Conservation (phyloP, 1,284 basidiomycete genomes). For the Cryptococcus sp. region DNA sequence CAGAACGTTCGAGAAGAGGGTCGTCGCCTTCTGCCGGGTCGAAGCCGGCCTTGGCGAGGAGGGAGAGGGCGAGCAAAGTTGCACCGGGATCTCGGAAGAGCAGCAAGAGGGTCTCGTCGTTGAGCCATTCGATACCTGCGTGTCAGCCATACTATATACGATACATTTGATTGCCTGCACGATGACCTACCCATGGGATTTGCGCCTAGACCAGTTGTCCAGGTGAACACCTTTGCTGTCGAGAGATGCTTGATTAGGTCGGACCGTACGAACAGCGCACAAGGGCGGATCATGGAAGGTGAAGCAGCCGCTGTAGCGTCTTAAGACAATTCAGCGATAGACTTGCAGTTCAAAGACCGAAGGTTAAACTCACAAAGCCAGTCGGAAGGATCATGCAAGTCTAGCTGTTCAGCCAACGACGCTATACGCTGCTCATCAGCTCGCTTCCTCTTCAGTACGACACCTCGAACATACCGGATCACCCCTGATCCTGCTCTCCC, state of each 20-base stretch:
- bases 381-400: conserved; percentile 35
- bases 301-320: conserved; percentile 29
- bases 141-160: too few species aligned
- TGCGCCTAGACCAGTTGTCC: conserved; percentile 34
- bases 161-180: neutral
- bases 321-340: conserved; percentile 9
- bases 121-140: conserved; percentile 44
- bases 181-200: conserved; percentile 31
- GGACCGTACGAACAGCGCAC: conserved; percentile 32
- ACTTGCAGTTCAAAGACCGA: neutral
- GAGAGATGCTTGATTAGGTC: conserved; percentile 41
- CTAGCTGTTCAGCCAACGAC: conserved; percentile 30
- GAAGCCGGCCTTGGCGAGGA: conserved; percentile 41
- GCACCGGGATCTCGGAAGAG: conserved; percentile 34
- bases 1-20: conserved; percentile 36
- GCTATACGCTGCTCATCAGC: conserved; percentile 25
- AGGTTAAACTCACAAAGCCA: conserved; percentile 30
- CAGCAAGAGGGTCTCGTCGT: conserved; percentile 38
- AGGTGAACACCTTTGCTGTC: conserved; percentile 40
- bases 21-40: conserved; percentile 42
- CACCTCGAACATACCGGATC: conserved; percentile 28
- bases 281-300: conserved; percentile 24
- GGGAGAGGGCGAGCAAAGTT: conserved; percentile 30
- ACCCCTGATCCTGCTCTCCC: conserved; percentile 21
- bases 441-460: neutral